Base-by-base conservation (phyloP, 1,139 yeast genomes). In the Suhomyces ambrosiae region DNA sequence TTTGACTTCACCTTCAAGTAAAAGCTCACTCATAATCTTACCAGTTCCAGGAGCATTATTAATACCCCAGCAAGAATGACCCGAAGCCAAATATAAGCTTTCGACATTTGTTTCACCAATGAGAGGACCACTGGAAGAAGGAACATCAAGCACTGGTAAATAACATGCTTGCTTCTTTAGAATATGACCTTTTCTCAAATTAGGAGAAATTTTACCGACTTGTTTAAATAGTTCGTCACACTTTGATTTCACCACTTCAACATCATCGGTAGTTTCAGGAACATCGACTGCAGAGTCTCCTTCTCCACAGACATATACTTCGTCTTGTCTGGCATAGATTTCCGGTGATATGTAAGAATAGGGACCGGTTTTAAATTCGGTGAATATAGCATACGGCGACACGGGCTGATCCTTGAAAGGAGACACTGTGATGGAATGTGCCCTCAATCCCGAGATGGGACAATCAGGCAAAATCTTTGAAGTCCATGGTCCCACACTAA, bases 1-100 rank as follows among this genome's bases (percentile, higher is more conserved):
- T 31, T 65, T 72, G 8, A 84, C 82, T 45, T 76, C 79, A n/a
- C 97, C 97, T 38, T 90, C 97, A 37, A 90, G 63, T 33, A 92
- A 63, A 40, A 92, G 57, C 62, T 92, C 97, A 49, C 96, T 81
- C 85, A 92, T 78, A 32, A 92, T 76, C 54, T 88, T 82, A 13
- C 98, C 98, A 1, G 97, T 89, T 3, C 87, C 97, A 1, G 97
- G 97, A 0, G 97, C 97, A 61, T 92, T 90, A 63, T 92, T 92
- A 46, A 92, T 92, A 16, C 98, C 98, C 98, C 98, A 92, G 64
- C 97, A 92, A 14, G 95, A 84, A 61, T 92, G 98, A 1, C 97
- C 98, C 13, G 94, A 79, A 3, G 97, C 96, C 42, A 92, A 64
- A 52, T 68, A 86, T 45, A 92, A 66, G 46, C 83, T 83, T 18